A percentile compares a stretch with the other conserved stretches of the same genome.
phyloP scores from a whole-genome alignment of 306 rosid species.

The Castanea mollissima region DNA sequence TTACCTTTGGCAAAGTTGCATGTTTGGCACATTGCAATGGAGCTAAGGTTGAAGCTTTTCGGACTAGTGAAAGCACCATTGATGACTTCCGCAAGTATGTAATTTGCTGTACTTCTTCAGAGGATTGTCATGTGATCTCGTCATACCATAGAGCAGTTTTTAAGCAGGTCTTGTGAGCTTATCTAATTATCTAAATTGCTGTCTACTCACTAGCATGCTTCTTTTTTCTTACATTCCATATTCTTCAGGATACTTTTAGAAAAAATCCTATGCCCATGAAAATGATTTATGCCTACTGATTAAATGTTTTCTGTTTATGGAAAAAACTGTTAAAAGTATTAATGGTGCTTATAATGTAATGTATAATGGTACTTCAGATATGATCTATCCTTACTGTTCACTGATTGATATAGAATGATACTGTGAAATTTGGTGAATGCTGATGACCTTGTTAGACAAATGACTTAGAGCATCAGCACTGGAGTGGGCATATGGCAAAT shows the following conservation, averaged over 20 bases:
- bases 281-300: neutral
- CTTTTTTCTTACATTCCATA: neutral
- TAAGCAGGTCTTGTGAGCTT: conserved; percentile 57
- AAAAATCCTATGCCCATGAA: neutral
- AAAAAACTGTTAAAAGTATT: neutral
- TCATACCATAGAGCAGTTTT: conserved; percentile 65
- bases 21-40: conserved; percentile 93
- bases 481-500: no score
- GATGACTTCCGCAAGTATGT: conserved; percentile 60
- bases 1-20: conserved; percentile 86
- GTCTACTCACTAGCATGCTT: neutral
- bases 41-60: conserved; percentile 65
- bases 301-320: neutral
- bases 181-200: conserved; percentile 16
- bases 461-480: neutral
- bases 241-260: neutral
- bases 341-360: neutral
- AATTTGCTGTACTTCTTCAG: conserved; percentile 48
- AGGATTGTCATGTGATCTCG: conserved; percentile 64
- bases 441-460: neutral
- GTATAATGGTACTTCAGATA: neutral
- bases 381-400: neutral
- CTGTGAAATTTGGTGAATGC: neutral
- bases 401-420: neutral
- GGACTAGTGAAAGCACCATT: conserved; percentile 48